Evolutionary conservation across 768 basidiomycete species (phyloP).

Genomic region (Lactifluus hygrophoroides): DNA sequence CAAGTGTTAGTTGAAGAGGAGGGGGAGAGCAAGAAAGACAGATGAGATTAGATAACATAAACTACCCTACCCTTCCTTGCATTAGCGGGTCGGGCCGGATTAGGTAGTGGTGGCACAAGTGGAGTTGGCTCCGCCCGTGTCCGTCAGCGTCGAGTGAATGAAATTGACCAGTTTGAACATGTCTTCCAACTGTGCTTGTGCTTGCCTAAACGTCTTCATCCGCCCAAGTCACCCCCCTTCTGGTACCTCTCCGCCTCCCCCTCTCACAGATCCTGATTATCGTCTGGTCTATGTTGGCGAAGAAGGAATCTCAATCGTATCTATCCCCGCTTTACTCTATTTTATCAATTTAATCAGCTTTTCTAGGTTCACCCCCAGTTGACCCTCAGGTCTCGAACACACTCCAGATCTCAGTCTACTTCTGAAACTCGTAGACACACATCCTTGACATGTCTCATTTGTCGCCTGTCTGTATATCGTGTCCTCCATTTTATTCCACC

Average conservation of each 20-base stretch:
- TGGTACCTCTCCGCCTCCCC: constrained; percentile 10
- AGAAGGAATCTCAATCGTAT: constrained; percentile 56
- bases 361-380: constrained; percentile 56
- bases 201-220: constrained; percentile 65
- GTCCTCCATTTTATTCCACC: constrained; percentile 50
- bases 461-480: constrained; percentile 58
- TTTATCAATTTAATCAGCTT: neutral
- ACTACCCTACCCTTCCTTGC: too few relatives aligned
- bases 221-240: constrained; percentile 27
- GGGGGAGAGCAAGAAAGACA: constrained; percentile 28
- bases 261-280: constrained; percentile 34
- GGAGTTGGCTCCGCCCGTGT: too few relatives aligned
- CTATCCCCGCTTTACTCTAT: constrained; percentile 23
- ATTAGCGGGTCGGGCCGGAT: neutral
- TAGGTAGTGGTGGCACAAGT: too few relatives aligned
- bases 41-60: neutral
- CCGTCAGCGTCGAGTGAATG: too few relatives aligned
- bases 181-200: constrained; percentile 43
- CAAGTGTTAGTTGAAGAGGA: constrained; percentile 49
- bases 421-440: constrained; percentile 38
- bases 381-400: constrained; percentile 52
- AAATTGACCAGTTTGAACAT: neutral
- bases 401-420: constrained; percentile 19
- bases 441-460: constrained; percentile 61
- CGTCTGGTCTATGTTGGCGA: constrained; percentile 53